Evolutionary conservation across 2,329 filamentous ascomycete species (phyloP).

Genomic region (Fonsecaea multimorphosa): DNA sequence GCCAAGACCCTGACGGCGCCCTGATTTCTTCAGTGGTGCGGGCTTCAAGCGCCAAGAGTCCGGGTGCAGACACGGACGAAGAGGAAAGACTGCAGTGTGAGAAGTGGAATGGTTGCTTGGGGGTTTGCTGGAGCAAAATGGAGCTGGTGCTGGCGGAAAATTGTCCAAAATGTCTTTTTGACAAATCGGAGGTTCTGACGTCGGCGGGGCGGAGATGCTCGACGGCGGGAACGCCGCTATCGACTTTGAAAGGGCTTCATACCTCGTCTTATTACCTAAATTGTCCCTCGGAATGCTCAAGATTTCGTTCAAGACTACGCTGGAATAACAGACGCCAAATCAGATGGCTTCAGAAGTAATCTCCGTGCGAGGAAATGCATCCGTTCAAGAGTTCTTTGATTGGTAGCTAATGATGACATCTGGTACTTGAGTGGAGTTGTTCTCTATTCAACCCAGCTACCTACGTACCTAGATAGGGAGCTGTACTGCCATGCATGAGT

Average conservation of each 20-base stretch:
- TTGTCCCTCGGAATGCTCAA: neutral
- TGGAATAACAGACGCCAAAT: neutral
- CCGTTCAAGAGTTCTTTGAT: neutral
- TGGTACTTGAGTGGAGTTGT: neutral
- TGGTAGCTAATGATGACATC: neutral
- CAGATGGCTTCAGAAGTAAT: neutral
- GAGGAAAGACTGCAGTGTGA: neutral
- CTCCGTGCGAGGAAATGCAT: neutral
- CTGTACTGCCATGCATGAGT: neutral
- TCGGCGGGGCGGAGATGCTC: conserved; percentile 16
- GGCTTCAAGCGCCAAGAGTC: neutral
- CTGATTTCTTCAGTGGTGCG: neutral
- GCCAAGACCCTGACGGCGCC: conserved; percentile 1
- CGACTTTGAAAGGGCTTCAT: neutral
- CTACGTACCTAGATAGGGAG: too few relatives aligned
- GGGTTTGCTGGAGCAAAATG: conserved; percentile 1
- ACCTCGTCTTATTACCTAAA: too few relatives aligned
- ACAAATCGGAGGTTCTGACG: conserved; percentile 2
- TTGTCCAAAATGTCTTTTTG: neutral
- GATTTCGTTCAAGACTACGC: too few relatives aligned
- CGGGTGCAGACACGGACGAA: neutral
- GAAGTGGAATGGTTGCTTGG: neutral
- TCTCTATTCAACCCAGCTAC: neutral
- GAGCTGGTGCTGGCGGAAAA: neutral
- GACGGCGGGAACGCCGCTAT: neutral